Percentiles rank a stretch among this genome's conserved stretches.
phyloP scores from a whole-genome alignment of 2,329 filamentous ascomycete genomes.

The Phialophora expanda region DNA sequence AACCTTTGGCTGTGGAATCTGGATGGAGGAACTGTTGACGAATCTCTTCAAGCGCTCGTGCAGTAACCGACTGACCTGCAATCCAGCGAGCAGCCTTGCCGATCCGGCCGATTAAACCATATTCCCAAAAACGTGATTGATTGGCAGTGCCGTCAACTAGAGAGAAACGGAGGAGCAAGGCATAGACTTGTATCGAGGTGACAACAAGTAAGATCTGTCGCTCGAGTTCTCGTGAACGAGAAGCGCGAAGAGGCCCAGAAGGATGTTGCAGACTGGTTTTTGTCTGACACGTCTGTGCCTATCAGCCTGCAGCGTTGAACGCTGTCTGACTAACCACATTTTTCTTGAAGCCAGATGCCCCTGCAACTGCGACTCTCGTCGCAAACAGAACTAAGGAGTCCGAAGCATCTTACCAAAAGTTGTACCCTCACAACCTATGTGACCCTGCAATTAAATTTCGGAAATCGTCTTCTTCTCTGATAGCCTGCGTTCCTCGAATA shows the following conservation, averaged over 20 bases:
- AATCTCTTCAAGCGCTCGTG: neutral
- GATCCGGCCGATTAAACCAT: neutral
- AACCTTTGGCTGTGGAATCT: neutral
- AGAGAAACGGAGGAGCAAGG: neutral
- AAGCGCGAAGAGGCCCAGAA: neutral
- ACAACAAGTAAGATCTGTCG: neutral
- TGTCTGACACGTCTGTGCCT: neutral
- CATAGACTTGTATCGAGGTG: neutral
- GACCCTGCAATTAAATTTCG: neutral
- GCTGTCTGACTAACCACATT: neutral
- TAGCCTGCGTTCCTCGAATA: neutral
- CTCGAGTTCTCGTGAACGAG: neutral
- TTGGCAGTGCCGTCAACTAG: neutral
- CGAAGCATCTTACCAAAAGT: slow-evolving; percentile 7
- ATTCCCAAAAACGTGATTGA: neutral
- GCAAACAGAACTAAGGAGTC: neutral
- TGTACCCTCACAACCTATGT: neutral
- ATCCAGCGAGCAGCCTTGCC: neutral
- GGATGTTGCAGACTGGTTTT: neutral
- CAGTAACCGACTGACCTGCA: neutral
- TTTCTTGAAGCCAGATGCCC: neutral
- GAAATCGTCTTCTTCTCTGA: neutral
- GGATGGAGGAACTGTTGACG: neutral
- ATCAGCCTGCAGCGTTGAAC: neutral
- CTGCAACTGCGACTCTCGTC: slow-evolving; percentile 4